Evolutionary conservation across 2,329 filamentous ascomycete genomes (phyloP), one percentile per base, ranked within the genome.

Genomic region (Hypoxylon sp.): DNA sequence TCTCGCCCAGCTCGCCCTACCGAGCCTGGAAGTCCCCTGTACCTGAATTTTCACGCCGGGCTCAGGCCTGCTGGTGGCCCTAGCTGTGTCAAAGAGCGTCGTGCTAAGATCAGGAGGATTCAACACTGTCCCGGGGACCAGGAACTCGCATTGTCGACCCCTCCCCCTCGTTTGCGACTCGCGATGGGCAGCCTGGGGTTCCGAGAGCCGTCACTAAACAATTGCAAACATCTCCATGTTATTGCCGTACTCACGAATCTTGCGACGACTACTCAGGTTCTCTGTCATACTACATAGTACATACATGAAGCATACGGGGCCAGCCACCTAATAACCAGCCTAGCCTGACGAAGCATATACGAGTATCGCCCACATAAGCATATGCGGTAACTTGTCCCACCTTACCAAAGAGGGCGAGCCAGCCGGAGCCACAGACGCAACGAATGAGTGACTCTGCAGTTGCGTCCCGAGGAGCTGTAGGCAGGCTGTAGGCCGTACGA

Each of bases 341-440:
- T n/a, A n/a, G n/a, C n/a, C n/a, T n/a, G n/a, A n/a, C n/a, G n/a
- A n/a, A n/a, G n/a, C n/a, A n/a, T n/a, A 56, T n/a, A 38, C 42
- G 24, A 56, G 18, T 24, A 37, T 33, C 11, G 43, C 50, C 52
- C 51, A 53, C 60, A 60, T 56, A 17, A 51, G 52, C 33, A 46
- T 43, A 53, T 60, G 56, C 53, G 42, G 37, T 27, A 23, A 52
- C 48, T 24, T 50, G 60, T 63, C 55, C 54, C 54, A 63, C 60
- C 57, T 60, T 55, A 63, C 60, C 23, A 47, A 63, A 50, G 26
- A 50, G 54, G 60, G 50, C 41, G 31, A 33, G 38, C 18, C 31
- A 29, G 23, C 50, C 57, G 60, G 47, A 11, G 35, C 29, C n/a
- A 54, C 17, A 43, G 31, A 37, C 26, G 43, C 54, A 57, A n/a